Evolutionary conservation across 306 rosid species (phyloP).

Genomic region (Castanopsis chinensis): DNA sequence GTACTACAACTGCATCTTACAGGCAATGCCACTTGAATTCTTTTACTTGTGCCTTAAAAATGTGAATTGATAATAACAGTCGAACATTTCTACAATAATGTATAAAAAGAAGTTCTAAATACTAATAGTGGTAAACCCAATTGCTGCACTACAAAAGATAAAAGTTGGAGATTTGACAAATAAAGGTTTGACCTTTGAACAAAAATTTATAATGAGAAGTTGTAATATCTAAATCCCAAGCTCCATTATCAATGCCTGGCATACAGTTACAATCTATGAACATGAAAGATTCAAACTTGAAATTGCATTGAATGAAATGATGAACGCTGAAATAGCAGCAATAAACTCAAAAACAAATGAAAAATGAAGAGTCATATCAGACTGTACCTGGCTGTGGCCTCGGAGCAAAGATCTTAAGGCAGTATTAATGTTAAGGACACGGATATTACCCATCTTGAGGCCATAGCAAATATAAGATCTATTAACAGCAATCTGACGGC

Average conservation of each 20-base stretch:
- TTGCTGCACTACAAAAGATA: no score
- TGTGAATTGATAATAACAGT: no score
- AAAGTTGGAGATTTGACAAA: no score
- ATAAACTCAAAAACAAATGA: not conserved
- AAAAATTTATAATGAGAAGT: not conserved
- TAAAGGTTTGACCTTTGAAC: not conserved
- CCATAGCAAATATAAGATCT: slow-evolving; percentile 76
- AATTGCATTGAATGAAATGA: not conserved
- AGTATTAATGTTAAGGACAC: slow-evolving; percentile 68
- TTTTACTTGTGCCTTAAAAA: not conserved
- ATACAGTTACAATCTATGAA: not conserved
- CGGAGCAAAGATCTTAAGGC: slow-evolving; percentile 65
- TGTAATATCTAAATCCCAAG: no score
- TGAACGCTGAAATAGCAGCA: not conserved
- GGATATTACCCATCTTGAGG: slow-evolving; percentile 61
- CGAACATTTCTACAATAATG: no score
- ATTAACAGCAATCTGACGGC: slow-evolving; percentile 72
- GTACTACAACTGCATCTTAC: not conserved
- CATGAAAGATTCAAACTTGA: not conserved
- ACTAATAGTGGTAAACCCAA: no score
- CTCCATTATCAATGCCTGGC: not conserved
- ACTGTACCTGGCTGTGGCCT: slow-evolving; percentile 71
- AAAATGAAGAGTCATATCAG: not conserved
- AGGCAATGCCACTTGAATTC: not conserved
- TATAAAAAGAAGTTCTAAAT: no score